Conservation (phyloP, 805 yeast genomes). For the Candida schatavii region DNA sequence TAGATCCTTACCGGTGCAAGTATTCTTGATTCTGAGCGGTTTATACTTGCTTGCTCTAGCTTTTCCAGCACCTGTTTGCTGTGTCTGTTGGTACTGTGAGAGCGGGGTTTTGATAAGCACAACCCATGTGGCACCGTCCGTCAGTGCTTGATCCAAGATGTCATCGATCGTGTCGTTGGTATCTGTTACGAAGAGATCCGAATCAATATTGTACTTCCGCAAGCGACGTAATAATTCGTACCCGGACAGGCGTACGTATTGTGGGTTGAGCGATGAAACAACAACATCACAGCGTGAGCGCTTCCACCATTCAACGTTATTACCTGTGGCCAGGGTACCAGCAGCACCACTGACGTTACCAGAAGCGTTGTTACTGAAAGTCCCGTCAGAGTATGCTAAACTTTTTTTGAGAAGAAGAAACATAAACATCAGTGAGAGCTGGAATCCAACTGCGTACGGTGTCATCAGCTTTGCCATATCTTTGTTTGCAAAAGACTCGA, state of each 20-base stretch:
- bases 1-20: constrained; percentile 56
- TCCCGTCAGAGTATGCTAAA: constrained; percentile 23
- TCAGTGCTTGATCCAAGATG: constrained; percentile 56
- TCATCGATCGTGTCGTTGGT: constrained; percentile 52
- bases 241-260: constrained; percentile 57
- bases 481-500: constrained; percentile 59
- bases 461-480: constrained; percentile 23
- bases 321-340: constrained; percentile 8
- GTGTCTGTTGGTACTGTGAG: constrained; percentile 4
- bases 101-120: constrained; percentile 71
- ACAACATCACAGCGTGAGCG: constrained; percentile 73
- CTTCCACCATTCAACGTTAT: constrained; percentile 15
- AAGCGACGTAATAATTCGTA: constrained; percentile 58
- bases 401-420: constrained; percentile 42
- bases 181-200: constrained; percentile 50
- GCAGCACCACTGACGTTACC: constrained; percentile 36
- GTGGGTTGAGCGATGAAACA: constrained; percentile 63
- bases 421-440: constrained; percentile 54
- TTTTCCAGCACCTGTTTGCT: constrained; percentile 8
- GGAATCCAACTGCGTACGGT: constrained; percentile 76
- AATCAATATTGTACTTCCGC: constrained; percentile 78
- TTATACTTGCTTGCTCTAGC: constrained; percentile 53
- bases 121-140: constrained; percentile 74
- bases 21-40: constrained; percentile 69
- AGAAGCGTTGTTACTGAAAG: no score